Evolutionary conservation across 306 rosid genomes (phyloP).

Genomic region (Lotus japonicus): DNA sequence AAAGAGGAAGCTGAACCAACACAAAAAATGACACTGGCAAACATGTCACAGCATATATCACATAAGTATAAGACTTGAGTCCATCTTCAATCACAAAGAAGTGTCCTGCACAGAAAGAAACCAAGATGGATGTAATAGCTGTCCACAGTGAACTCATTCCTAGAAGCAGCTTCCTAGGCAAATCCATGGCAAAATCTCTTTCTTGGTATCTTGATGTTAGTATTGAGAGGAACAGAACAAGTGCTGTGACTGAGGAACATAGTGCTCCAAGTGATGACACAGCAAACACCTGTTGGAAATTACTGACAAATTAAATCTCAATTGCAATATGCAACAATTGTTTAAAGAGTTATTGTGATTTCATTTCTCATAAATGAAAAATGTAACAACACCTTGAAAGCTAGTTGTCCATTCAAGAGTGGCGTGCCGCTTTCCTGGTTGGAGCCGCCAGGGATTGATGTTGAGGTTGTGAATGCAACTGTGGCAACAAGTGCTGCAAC

Average conservation of each 20-base stretch:
- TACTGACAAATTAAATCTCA: too few species aligned
- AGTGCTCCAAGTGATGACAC: conserved; percentile 33
- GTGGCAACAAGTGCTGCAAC: conserved; percentile 43
- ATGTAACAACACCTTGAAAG: conserved; percentile 1
- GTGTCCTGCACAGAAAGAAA: conserved; percentile 22
- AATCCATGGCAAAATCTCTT: conserved; percentile 20
- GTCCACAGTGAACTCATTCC: conserved; percentile 24
- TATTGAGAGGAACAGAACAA: conserved; percentile 32
- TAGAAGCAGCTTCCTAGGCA: conserved; percentile 18
- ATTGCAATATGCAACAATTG: too few species aligned
- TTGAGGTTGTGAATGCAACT: conserved; percentile 38
- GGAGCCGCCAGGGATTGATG: conserved; percentile 38
- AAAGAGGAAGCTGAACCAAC: conserved; percentile 7
- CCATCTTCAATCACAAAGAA: neutral
- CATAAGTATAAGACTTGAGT: neutral
- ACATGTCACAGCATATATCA: conserved; percentile 3
- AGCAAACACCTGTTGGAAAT: neutral
- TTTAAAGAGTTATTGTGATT: too few species aligned
- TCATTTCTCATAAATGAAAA: too few species aligned
- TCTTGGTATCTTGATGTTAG: conserved; percentile 26
- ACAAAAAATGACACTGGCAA: conserved; percentile 19
- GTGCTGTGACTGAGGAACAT: conserved; percentile 32
- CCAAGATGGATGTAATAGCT: conserved; percentile 1
- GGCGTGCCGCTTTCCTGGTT: conserved; percentile 18
- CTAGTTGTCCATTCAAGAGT: neutral